Base-by-base conservation (phyloP, 345 rosid species). In the Eucalyptus regnans region DNA sequence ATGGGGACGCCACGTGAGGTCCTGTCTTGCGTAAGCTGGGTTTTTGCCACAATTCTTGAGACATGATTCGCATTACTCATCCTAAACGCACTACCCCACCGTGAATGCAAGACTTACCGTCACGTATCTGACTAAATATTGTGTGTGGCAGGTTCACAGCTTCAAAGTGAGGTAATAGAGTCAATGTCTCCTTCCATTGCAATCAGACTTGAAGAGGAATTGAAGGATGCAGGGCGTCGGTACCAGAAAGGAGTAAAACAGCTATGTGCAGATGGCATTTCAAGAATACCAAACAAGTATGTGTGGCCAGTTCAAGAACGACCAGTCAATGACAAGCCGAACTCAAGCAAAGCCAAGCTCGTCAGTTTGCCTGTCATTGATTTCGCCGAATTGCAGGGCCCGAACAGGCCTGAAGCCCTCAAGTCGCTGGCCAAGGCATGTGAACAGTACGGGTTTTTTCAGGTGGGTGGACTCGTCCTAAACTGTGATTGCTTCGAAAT, bases 231-330 rank as follows among this genome's bases (percentile, higher is more conserved):
- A 48, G 91, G 91, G 87, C 87, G 31, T 43, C 91, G 88, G 84
- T 91, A 87, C 92, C 98, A 96, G 50, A 95, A 92, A 89, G 99
- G 99, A 83, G 99, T 97, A 88, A 95, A 95, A 93, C 94, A 92
- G 86, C 94, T 97, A 9, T 94, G 86, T 58, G 97, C 94, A 85
- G 94, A 90, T 23, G 97, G 96, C 46, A 23, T 95, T 20, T 90
- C 86, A 76, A 94, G 90, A 90, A 90, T 97, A 27, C 99, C 99
- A 50, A 87, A 89, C 56, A 95, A 93, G 93, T 97, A 96, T 91
- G 90, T 97, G 89, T 90, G 89, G 91, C 96, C 99, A 3, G 88
- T 88, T n/a, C 84, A 89, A 12, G 98, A 97, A 87, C 90, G 98
- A 89, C 97, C 97, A 49, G 85, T 41, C 31, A 46, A 15, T 9